Conservation (phyloP, 192 early-diverging fungal genomes). For the Chytriomyces sp. region DNA sequence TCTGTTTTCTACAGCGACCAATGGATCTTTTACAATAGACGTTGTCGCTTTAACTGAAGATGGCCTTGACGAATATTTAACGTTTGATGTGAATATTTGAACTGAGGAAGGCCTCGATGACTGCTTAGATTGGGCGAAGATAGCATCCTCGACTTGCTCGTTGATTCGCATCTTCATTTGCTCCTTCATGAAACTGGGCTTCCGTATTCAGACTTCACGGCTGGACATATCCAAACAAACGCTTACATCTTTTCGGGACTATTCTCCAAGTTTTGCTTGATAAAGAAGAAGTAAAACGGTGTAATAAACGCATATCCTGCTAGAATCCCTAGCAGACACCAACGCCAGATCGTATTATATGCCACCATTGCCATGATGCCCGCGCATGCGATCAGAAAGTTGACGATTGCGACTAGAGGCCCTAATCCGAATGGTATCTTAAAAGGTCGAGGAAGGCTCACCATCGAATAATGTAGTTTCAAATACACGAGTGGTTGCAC, state of each 20-base stretch:
- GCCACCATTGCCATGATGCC: not conserved
- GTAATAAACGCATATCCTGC: not conserved
- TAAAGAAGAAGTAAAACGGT: conserved; percentile 18
- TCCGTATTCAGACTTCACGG: no score
- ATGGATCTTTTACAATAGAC: no score
- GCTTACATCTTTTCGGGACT: conserved; percentile 20
- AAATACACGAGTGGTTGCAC: conserved; percentile 20
- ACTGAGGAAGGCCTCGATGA: no score
- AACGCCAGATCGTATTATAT: not conserved
- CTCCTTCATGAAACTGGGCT: not conserved
- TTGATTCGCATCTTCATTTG: conserved; percentile 3
- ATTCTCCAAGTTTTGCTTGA: not conserved
- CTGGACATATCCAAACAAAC: no score
- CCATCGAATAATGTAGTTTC: not conserved
- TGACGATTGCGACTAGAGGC: not conserved
- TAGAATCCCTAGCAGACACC: not conserved
- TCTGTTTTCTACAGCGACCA: no score
- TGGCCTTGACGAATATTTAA: no score
- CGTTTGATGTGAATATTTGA: no score
- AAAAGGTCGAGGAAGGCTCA: conserved; percentile 5
- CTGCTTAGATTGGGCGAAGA: no score
- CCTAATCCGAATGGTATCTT: conserved; percentile 1
- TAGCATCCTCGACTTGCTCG: no score
- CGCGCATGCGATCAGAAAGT: not conserved
- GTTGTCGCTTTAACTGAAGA: no score